Percentiles rank a stretch among this genome's conserved stretches.
These are phyloP conservation scores for Elongisporangium senticosum DNA, from an alignment of 352 stramenopile species.

Conservation along the genomic window DNA sequence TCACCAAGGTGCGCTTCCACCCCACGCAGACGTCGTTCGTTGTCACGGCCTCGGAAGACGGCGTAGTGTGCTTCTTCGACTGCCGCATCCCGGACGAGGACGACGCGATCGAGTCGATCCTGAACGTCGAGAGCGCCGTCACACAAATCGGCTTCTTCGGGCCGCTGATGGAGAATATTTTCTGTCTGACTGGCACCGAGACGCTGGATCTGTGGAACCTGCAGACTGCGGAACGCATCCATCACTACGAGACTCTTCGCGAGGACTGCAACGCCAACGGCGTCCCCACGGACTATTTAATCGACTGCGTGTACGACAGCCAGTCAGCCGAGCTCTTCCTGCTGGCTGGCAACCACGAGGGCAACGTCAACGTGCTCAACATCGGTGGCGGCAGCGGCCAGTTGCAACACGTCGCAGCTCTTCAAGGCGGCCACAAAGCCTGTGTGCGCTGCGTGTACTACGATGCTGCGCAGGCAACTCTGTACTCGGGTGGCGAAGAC, in stretches of 20 bases:
- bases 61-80: constrained; percentile 89
- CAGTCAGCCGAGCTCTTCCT: constrained; percentile 67
- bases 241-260: constrained; percentile 71
- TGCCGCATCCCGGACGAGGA: constrained; percentile 79
- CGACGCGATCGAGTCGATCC: constrained; percentile 84
- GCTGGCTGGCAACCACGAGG: constrained; percentile 70
- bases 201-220: constrained; percentile 89
- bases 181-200: constrained; percentile 83
- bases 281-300: constrained; percentile 78
- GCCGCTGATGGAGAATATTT: constrained; percentile 71
- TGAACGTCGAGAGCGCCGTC: constrained; percentile 88
- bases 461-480: constrained; percentile 29
- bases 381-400: constrained; percentile 50
- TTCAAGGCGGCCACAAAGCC: constrained; percentile 74
- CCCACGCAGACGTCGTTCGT: constrained; percentile 70
- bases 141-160: constrained; percentile 88
- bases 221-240: constrained; percentile 71
- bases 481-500: constrained; percentile 86
- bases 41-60: constrained; percentile 88
- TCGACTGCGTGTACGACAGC: constrained; percentile 83
- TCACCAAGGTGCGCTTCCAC: constrained; percentile 87
- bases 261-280: constrained; percentile 66
- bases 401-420: constrained; percentile 41
- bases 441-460: constrained; percentile 82
- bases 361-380: constrained; percentile 66